Conservation (phyloP, 371 early-diverging fungal genomes). For the Fennellomyces sp. region DNA sequence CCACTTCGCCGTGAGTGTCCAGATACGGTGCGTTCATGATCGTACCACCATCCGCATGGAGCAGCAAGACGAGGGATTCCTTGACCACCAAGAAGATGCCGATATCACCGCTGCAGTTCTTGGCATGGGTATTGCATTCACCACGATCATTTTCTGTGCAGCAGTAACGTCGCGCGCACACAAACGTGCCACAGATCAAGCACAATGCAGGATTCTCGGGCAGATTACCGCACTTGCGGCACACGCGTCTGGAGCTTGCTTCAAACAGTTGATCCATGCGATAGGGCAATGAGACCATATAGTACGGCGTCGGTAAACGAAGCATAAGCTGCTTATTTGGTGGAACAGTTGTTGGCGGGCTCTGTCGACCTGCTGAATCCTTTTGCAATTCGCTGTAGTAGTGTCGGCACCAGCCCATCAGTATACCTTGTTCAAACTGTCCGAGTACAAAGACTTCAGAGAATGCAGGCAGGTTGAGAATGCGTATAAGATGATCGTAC, state of each 20-base stretch:
- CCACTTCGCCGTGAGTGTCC: constrained; percentile 93
- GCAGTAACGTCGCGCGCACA: constrained; percentile 91
- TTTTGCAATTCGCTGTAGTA: constrained; percentile 16
- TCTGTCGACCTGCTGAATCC: background rate
- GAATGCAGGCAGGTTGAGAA: constrained; percentile 31
- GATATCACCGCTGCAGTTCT: constrained; percentile 89
- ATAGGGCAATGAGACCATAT: constrained; percentile 78
- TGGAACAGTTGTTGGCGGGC: background rate
- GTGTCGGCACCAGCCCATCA: constrained; percentile 42
- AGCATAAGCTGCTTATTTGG: constrained; percentile 27
- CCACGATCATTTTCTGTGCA: constrained; percentile 85
- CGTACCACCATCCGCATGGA: constrained; percentile 84
- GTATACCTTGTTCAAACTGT: constrained; percentile 21
- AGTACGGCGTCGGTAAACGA: constrained; percentile 60
- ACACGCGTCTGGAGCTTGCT: constrained; percentile 71
- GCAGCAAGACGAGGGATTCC: constrained; percentile 76
- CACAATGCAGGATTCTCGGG: constrained; percentile 93
- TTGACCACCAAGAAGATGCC: constrained; percentile 89
- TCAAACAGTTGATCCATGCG: constrained; percentile 87
- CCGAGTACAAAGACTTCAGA: constrained; percentile 25
- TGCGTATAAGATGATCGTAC: constrained; percentile 36
- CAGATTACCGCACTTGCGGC: constrained; percentile 80
- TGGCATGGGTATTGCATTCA: constrained; percentile 91
- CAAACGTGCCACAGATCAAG: constrained; percentile 89
- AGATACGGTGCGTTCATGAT: constrained; percentile 92